Conservation (phyloP, 257 asterid genomes). For the Solanum tarapatanum region DNA sequence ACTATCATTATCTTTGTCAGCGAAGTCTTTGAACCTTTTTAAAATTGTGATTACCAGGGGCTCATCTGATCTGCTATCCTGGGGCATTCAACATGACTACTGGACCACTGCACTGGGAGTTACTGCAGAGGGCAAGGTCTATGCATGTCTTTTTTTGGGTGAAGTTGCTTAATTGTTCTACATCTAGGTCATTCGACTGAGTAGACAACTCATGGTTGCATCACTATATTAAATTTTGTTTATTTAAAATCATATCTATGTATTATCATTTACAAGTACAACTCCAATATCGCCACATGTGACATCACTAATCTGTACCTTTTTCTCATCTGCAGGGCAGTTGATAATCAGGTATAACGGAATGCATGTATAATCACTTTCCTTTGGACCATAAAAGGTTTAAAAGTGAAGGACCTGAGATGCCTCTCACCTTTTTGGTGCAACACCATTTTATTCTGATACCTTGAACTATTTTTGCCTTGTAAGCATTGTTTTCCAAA, state of each 20-base stretch:
- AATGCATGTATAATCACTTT: not conserved
- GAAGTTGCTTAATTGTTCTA: not conserved
- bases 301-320: slow-evolving; percentile 8
- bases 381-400: not conserved
- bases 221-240: slow-evolving; percentile 1
- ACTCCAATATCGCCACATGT: not conserved
- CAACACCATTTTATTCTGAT: not conserved
- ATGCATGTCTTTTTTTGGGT: not conserved
- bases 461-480: not conserved
- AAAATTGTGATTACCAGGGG: slow-evolving; percentile 33
- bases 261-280: not conserved
- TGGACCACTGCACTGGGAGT: slow-evolving; percentile 96
- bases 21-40: not conserved
- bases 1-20: not conserved
- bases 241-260: not conserved
- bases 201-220: not conserved
- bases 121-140: slow-evolving; percentile 83
- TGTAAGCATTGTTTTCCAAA: not conserved
- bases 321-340: slow-evolving; percentile 69
- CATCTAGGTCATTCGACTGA: not conserved
- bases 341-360: slow-evolving; percentile 73
- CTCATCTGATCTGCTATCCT: slow-evolving; percentile 88
- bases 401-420: not conserved
- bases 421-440: not conserved
- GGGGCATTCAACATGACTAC: slow-evolving; percentile 97